Percentiles rank a stretch among this genome's conserved stretches.
Evolutionary conservation across 2,329 filamentous ascomycete genomes (phyloP).

Genomic region (Penicillium digitatum): DNA sequence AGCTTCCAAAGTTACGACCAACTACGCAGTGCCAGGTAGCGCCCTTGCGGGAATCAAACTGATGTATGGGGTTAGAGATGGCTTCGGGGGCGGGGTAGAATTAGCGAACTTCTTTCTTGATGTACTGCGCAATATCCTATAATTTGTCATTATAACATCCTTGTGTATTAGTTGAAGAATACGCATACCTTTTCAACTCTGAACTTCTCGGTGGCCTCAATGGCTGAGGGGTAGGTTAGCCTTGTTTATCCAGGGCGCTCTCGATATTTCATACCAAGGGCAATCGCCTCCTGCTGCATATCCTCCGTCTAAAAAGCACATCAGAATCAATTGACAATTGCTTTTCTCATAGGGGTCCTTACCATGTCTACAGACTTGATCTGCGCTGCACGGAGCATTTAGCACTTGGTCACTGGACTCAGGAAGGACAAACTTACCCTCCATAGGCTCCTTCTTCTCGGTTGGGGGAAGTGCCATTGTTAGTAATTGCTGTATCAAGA

Average conservation of each 20-base stretch:
- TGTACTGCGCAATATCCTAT: conserved; percentile 90
- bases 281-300: conserved; percentile 92
- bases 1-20: conserved; percentile 96
- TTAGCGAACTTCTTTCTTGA: conserved; percentile 77
- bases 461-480: conserved; percentile 32
- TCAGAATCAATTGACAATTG: conserved; percentile 11
- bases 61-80: conserved; percentile 19
- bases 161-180: background rate
- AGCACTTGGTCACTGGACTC: conserved; percentile 11
- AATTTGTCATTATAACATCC: conserved; percentile 12
- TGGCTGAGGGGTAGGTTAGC: conserved; percentile 49
- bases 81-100: conserved; percentile 5
- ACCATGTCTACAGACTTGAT: conserved; percentile 99
- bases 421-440: conserved; percentile 53
- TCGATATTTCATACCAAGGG: conserved; percentile 69
- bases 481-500: background rate
- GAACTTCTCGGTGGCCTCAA: conserved; percentile 67
- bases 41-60: conserved; percentile 97
- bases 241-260: conserved; percentile 4
- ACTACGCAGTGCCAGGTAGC: conserved; percentile 99
- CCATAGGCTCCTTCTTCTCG: conserved; percentile 68
- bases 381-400: conserved; percentile 60
- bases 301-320: conserved; percentile 71
- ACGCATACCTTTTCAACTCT: conserved; percentile 64
- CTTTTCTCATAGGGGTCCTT: conserved; percentile 32